Percentiles rank a stretch among this genome's conserved stretches.
These are phyloP conservation scores for Trichoderma endophyticum DNA, from an alignment of 2,329 filamentous ascomycete species.

Conservation along the genomic window DNA sequence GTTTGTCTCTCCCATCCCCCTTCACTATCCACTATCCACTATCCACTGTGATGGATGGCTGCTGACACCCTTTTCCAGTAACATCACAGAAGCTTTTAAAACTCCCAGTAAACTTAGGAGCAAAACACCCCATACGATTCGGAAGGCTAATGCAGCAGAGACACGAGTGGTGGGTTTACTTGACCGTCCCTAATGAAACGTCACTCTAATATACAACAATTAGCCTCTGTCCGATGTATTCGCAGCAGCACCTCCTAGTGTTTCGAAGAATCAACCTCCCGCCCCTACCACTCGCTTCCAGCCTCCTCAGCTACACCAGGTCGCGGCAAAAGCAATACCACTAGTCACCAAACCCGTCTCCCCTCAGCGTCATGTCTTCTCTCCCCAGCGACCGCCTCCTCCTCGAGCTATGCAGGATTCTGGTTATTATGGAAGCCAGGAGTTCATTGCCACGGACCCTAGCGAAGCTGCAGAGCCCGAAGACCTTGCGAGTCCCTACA, in stretches of 20 bases:
- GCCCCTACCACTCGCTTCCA: constrained; percentile 49
- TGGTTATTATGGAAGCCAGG: constrained; percentile 68
- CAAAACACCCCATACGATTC: constrained; percentile 71
- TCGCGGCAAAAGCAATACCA: constrained; percentile 40
- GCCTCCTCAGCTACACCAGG: constrained; percentile 57
- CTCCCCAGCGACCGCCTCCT: constrained; percentile 29
- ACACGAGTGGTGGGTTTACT: constrained; percentile 58
- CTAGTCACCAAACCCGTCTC: constrained; percentile 35
- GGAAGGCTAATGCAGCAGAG: constrained; percentile 58
- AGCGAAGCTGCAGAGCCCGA: constrained; percentile 25
- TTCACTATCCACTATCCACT: background rate
- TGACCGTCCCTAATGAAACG: background rate
- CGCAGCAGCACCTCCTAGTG: constrained; percentile 52
- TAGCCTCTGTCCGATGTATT: constrained; percentile 61
- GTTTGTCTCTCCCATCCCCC: constrained; percentile 47
- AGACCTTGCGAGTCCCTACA: constrained; percentile 23
- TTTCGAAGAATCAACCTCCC: constrained; percentile 48
- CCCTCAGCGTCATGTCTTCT: constrained; percentile 32
- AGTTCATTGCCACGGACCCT: constrained; percentile 30
- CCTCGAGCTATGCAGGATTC: constrained; percentile 50
- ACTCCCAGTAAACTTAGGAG: constrained; percentile 80
- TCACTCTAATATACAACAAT: constrained; percentile 27
- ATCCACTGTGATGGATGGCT: background rate
- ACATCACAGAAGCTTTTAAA: constrained; percentile 94
- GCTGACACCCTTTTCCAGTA: constrained; percentile 50